Percentiles rank a stretch among this genome's conserved stretches.
Conservation (phyloP, 352 stramenopile genomes). For the Globisporangium cylindrosporum region DNA sequence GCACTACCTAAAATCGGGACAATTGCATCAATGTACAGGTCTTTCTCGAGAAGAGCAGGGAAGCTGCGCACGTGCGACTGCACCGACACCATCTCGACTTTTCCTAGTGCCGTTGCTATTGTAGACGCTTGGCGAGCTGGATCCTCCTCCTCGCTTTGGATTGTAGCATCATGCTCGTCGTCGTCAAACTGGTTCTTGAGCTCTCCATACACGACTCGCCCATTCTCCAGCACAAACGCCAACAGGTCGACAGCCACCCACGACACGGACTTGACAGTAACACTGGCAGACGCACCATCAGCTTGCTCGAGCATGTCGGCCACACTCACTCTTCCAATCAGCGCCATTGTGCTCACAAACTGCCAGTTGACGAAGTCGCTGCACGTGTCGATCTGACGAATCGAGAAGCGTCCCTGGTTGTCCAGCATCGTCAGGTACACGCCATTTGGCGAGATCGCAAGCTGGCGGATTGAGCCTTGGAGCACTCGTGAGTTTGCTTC, state of each 20-base stretch:
- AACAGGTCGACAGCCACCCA: constrained; percentile 11
- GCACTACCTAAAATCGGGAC: background rate
- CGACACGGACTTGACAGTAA: background rate
- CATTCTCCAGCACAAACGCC: constrained; percentile 7
- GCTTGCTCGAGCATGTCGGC: background rate
- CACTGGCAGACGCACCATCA: background rate
- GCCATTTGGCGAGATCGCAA: constrained; percentile 46
- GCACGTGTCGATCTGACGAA: constrained; percentile 65
- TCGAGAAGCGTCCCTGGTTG: constrained; percentile 32
- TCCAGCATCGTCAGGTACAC: constrained; percentile 60
- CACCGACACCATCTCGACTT: constrained; percentile 8
- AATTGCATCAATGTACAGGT: constrained; percentile 4
- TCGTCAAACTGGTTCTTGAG: constrained; percentile 3
- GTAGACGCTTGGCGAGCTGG: background rate
- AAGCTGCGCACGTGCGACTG: constrained; percentile 2
- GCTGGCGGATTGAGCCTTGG: constrained; percentile 32
- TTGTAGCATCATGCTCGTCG: background rate
- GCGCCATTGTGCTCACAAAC: constrained; percentile 16
- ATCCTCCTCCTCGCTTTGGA: constrained; percentile 1
- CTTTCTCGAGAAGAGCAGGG: background rate
- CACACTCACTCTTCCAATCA: background rate
- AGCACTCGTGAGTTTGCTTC: constrained; percentile 20
- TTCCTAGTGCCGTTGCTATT: background rate
- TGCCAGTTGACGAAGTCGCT: constrained; percentile 60
- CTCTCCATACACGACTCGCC: constrained; percentile 12